Evolutionary conservation across 441 rosid genomes (phyloP).

Genomic region (Breynia disticha): DNA sequence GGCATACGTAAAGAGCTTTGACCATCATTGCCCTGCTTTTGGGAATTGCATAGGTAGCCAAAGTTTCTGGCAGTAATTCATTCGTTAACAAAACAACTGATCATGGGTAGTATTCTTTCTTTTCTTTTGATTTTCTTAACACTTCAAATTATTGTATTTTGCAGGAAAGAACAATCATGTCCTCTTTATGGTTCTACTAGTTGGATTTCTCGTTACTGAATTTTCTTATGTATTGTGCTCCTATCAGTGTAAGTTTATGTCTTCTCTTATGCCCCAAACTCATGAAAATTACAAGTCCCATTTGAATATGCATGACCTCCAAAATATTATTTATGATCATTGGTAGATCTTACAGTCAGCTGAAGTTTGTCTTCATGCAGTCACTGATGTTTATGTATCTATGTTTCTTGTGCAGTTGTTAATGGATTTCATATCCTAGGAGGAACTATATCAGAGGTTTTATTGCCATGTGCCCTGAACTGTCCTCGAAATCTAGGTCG

Average conservation of each 20-base stretch:
- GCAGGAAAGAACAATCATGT: constrained; percentile 47
- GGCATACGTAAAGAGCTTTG: constrained; percentile 38
- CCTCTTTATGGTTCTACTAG: constrained; percentile 45
- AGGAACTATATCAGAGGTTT: constrained; percentile 21
- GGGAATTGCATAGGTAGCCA: constrained; percentile 57
- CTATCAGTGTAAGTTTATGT: constrained; percentile 31
- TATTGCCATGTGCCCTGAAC: too few relatives aligned
- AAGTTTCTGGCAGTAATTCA: too few relatives aligned
- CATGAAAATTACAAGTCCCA: background rate
- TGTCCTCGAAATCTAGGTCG: too few relatives aligned
- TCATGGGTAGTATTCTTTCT: background rate
- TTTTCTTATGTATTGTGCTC: constrained; percentile 32
- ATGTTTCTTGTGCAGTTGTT: constrained; percentile 19
- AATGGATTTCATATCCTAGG: constrained; percentile 11
- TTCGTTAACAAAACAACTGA: too few relatives aligned
- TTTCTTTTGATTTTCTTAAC: background rate
- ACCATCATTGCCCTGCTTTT: constrained; percentile 69
- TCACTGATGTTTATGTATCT: background rate
- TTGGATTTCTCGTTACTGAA: constrained; percentile 44
- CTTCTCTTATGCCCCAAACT: background rate
- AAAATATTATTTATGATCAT: background rate
- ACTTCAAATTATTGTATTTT: background rate
- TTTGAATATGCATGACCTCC: background rate
- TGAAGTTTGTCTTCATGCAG: background rate
- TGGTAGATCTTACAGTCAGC: background rate